These are phyloP conservation scores for Blepharisma undulans DNA, from an alignment of 169 alveolate genomes.

Conservation along the genomic window DNA sequence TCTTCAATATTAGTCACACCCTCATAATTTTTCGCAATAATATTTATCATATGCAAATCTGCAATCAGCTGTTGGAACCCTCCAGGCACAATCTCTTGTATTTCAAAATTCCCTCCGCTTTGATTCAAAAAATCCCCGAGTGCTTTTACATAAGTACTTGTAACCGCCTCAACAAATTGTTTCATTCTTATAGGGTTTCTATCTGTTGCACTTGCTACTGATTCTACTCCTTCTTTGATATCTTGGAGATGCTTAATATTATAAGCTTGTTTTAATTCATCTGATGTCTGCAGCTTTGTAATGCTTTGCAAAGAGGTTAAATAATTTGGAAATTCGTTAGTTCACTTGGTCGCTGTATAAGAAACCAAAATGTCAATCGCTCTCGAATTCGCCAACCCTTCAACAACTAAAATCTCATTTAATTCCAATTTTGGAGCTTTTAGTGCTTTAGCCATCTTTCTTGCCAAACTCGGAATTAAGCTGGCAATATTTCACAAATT, in stretches of 20 bases:
- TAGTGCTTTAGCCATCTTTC: neutral
- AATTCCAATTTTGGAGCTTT: slow-evolving; percentile 3
- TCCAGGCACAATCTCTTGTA: neutral
- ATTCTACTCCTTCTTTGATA: slow-evolving; percentile 19
- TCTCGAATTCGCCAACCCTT: neutral
- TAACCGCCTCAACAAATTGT: neutral
- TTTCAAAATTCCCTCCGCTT: neutral
- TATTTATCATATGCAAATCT: neutral
- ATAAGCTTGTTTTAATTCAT: neutral
- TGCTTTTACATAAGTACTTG: neutral
- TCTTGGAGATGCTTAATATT: neutral
- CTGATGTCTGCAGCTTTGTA: neutral
- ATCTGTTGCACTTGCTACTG: slow-evolving; percentile 29
- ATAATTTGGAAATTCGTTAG: neutral
- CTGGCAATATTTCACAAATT: slow-evolving; percentile 12
- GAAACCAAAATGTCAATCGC: neutral
- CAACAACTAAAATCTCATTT: neutral
- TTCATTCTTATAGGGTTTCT: neutral
- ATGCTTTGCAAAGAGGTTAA: neutral
- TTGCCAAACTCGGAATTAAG: neutral
- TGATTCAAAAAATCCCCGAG: neutral
- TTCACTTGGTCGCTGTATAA: neutral
- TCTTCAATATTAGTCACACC: neutral
- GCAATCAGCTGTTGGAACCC: slow-evolving; percentile 7
- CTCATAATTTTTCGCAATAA: neutral